Base-by-base conservation (phyloP, 306 rosid genomes). In the Rubus parviflorus region DNA sequence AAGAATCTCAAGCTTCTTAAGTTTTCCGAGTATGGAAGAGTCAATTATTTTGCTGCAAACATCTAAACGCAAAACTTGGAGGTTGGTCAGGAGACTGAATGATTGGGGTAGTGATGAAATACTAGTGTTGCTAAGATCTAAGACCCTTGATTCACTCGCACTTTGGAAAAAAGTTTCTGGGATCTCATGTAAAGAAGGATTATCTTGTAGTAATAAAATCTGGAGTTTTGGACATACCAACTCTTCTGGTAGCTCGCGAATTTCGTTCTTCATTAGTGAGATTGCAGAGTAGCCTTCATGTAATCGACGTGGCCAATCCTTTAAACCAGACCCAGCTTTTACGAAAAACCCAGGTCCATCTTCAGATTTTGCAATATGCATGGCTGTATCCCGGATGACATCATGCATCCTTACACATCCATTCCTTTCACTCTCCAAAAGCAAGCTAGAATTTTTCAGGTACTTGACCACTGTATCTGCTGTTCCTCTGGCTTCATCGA, bases 351-450 rank as follows among this genome's bases (percentile, higher is more conserved):
- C 3, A n/a, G 48, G 14, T 8, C 70, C 53, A 2, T 30, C 12
- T 25, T 16, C 30, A 13, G 45, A 23, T 52, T 17, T 20, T 3
- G 85, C 77, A 65, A 81, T 70, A 3, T 2, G 15, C 1, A 85
- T 20, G 30, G 85, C 81, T 16, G 75, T 63, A 20, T 78, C 67
- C 5, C 85, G 81, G 13, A 77, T 53, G 6, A 84, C 79, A 43
- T 85, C 86, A 40, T 85, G 88, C 88, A 85, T 78, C 23, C 14
- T 53, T 0, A 76, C 68, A 23, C 7, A 23, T 5, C 35, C 16
- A 0, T 12, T 7, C 5, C 14, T 3, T 16, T 15, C 0, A 6
- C 53, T 71, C 0, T 40, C 49, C 42, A 81, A 67, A 38, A 85
- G 76, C 52, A 83, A 40, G 30, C 72, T 13, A 5, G 70, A 64